Evolutionary conservation across 179 eudicot genomes (phyloP), one percentile per base, ranked within the genome.

Genomic region (Beta corolliflora): DNA sequence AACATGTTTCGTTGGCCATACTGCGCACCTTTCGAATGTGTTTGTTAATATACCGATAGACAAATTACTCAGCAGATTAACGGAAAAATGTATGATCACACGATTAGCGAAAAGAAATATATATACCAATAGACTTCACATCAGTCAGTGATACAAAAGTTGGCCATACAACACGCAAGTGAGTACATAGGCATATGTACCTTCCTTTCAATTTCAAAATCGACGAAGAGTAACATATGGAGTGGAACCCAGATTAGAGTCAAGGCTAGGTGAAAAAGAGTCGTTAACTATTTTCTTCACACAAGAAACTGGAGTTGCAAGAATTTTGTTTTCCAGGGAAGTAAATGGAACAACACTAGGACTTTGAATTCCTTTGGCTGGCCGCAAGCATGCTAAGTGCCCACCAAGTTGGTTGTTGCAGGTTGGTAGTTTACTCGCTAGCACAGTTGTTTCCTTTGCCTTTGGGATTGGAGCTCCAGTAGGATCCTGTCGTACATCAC

Each of bases 381-480:
- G 88, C 25, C 98, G 88, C 63, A 94, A 85, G 82, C 93, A 89
- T 73, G 98, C 98, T 0, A 94, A 85, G 81, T 88, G 92, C 65
- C 97, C 93, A 2, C 86, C 88, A 10, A 89, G 58, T 60, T 91
- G 91, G 85, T 80, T 86, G 84, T 87, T 91, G 89, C 94, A 88
- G 13, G 87, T 78, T 2, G 98, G 97, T 56, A 94, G 91, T 79
- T 93, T 93, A 78, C 88, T 87, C 14, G 91, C 91, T 12, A 79
- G 83, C 78, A 88, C 67, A 3, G 83, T 73, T 5, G 80, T 83
- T 83, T 94, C 98, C 76, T 88, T 88, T 81, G 93, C 97, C 84
- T 79, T 90, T 7, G 87, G 77, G 46, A 94, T 89, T 9, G 95
- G 93, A 63, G 93, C 94, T 68, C 96, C 96, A 18, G 90, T 89